Base-by-base conservation (phyloP, 1,284 basidiomycete species). In the Erythrobasidium hasegawianum region DNA sequence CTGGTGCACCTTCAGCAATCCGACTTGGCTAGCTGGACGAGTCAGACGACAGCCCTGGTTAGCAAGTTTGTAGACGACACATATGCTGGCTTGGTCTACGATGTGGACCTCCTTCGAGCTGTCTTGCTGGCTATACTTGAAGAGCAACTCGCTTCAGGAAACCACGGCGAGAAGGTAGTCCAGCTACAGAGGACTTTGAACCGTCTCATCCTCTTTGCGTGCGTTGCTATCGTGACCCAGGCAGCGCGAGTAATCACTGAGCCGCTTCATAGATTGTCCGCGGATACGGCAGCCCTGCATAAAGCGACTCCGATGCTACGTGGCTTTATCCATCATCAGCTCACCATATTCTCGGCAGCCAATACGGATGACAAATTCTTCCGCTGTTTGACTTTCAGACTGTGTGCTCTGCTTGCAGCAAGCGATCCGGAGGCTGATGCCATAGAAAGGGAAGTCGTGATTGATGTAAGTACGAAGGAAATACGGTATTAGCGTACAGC, bases 161-260 rank as follows among this genome's bases (percentile, higher is more conserved):
- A 27, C 0, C 52, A 49, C 8, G 29, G 38, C 3, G 49, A 24
- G 8, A 24, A 52, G 7, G 16, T 60, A 40, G 45, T 16, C 10
- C 4, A 5, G 11, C 18, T 68, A 14, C 60, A 54, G 53, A n/a
- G 27, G 9, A 45, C 57, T 11, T 0, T 52, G 18, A 57, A 65
- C 43, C 61, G 67, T 2, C 27, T 68, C 26, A 26, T 59, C 20
- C 45, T 68, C 4, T 14, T 68, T 27, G 56, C 56, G 66, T 68
- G 7, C 2, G 33, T 33, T 33, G 11, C n/a, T n/a, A n/a, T n/a
- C n/a, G n/a, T n/a, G n/a, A n/a, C n/a, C n/a, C n/a, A n/a, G n/a
- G n/a, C n/a, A n/a, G n/a, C n/a, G n/a, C n/a, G n/a, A n/a, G n/a
- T n/a, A n/a, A n/a, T 5, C 11, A 33, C 33, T 33, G 33, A 33